phyloP scores from a whole-genome alignment of 176 grass and related monocot genomes.

The Triticum turgidum region DNA sequence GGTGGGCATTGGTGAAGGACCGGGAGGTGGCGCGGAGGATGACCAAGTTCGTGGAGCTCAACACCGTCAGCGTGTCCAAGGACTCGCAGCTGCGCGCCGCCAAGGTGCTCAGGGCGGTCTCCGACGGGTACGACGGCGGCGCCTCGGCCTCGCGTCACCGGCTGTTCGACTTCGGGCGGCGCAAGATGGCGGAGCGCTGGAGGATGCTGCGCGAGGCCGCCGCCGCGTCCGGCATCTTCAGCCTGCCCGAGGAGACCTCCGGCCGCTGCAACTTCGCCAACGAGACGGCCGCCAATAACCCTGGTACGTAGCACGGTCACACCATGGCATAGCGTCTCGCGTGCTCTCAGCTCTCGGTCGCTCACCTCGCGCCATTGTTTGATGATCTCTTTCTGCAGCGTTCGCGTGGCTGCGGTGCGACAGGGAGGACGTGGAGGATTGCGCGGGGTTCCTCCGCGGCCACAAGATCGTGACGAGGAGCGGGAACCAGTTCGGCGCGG shows the following conservation, averaged over 20 bases:
- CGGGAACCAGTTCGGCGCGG: slow-evolving; percentile 49
- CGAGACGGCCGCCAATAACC: slow-evolving; percentile 30
- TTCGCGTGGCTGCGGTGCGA: slow-evolving; percentile 77
- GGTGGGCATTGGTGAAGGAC: slow-evolving; percentile 95
- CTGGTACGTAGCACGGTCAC: slow-evolving; percentile 17
- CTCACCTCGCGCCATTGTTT: background rate
- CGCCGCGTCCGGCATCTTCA: slow-evolving; percentile 48
- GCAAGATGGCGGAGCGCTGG: slow-evolving; percentile 54
- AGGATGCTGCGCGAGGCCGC: slow-evolving; percentile 44
- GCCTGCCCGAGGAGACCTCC: slow-evolving; percentile 34
- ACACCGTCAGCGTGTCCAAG: slow-evolving; percentile 87
- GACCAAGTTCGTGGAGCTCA: slow-evolving; percentile 83
- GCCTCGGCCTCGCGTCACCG: slow-evolving; percentile 14
- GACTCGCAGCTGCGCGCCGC: slow-evolving; percentile 85
- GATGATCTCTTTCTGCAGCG: slow-evolving; percentile 30
- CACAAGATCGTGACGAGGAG: slow-evolving; percentile 58
- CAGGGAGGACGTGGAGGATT: slow-evolving; percentile 40
- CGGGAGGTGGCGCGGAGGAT: slow-evolving; percentile 50
- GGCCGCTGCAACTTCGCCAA: slow-evolving; percentile 51
- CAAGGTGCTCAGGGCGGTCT: slow-evolving; percentile 67
- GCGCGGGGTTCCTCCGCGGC: slow-evolving; percentile 41
- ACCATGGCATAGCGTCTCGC: background rate
- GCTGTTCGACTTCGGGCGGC: slow-evolving; percentile 57
- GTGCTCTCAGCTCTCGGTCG: background rate
- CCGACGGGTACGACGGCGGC: slow-evolving; percentile 56